These are phyloP conservation scores for Candida odintsovae DNA, from an alignment of 805 yeast species.

Conservation along the genomic window DNA sequence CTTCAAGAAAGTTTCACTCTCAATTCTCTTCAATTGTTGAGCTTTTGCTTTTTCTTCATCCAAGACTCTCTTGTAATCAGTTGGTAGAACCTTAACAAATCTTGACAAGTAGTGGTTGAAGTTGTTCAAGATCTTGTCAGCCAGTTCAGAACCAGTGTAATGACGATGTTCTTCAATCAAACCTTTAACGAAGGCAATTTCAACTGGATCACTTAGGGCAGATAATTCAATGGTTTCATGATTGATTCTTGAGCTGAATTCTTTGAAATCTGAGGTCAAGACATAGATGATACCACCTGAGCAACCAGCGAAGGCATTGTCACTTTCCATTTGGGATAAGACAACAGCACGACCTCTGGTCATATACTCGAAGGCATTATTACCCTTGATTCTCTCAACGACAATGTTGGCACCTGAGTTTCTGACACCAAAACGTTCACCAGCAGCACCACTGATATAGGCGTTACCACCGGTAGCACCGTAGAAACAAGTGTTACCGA, in stretches of 20 bases:
- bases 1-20: conserved; percentile 59
- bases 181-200: conserved; percentile 90
- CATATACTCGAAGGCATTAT: conserved; percentile 99
- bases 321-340: conserved; percentile 85
- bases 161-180: conserved; percentile 93
- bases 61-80: conserved; percentile 85
- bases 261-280: conserved; percentile 84
- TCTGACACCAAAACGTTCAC: conserved; percentile 97
- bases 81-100: conserved; percentile 90
- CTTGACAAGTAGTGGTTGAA: conserved; percentile 85
- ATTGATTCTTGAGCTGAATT: conserved; percentile 76
- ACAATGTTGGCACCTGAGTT: conserved; percentile 98
- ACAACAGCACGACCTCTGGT: conserved; percentile 98
- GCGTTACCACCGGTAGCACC: conserved; percentile 97
- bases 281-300: conserved; percentile 99
- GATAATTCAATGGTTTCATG: conserved; percentile 75
- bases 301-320: conserved; percentile 90
- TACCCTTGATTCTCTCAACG: conserved; percentile 90
- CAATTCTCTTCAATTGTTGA: conserved; percentile 50
- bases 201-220: conserved; percentile 75
- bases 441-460: conserved; percentile 94
- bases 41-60: conserved; percentile 67
- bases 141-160: conserved; percentile 88
- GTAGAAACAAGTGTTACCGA: conserved; percentile 95
- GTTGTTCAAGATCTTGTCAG: conserved; percentile 74